Evolutionary conservation across 2,329 filamentous ascomycete genomes (phyloP).

Genomic region (Mycosphaerella arachidis): DNA sequence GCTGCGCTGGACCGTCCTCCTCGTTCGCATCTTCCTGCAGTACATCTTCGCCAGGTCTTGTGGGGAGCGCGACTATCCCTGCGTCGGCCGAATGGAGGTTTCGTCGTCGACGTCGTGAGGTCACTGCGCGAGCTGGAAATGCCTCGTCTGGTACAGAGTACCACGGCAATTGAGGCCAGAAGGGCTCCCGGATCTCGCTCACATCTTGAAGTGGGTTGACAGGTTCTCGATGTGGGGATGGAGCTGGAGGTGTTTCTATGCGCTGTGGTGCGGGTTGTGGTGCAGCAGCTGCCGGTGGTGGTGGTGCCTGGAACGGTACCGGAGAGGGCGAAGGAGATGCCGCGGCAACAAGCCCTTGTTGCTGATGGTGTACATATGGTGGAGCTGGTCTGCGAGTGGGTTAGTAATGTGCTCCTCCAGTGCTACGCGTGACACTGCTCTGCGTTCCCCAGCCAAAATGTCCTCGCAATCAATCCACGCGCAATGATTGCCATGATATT

Average conservation of each 20-base stretch:
- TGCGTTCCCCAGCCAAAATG: neutral
- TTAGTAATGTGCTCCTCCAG: neutral
- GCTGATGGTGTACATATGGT: slow-evolving; percentile 19
- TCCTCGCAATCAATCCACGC: neutral
- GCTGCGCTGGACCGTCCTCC: slow-evolving; percentile 30
- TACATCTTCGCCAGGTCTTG: slow-evolving; percentile 11
- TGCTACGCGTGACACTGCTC: neutral
- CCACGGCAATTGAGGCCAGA: slow-evolving; percentile 48
- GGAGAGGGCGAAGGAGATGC: slow-evolving; percentile 11
- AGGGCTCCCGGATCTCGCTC: slow-evolving; percentile 16
- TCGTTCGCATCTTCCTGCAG: slow-evolving; percentile 27
- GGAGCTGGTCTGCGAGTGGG: slow-evolving; percentile 8
- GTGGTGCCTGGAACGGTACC: slow-evolving; percentile 9
- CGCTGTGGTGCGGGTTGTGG: slow-evolving; percentile 13
- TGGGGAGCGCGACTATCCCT: slow-evolving; percentile 49
- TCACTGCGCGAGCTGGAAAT: slow-evolving; percentile 51
- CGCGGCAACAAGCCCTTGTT: slow-evolving; percentile 1
- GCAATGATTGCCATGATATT: neutral
- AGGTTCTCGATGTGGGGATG: slow-evolving; percentile 16
- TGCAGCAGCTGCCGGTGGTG: slow-evolving; percentile 5
- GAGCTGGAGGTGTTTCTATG: slow-evolving; percentile 15
- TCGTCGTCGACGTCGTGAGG: slow-evolving; percentile 43
- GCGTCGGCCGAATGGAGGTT: slow-evolving; percentile 34
- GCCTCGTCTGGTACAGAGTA: slow-evolving; percentile 51
- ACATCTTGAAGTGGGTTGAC: slow-evolving; percentile 17